A percentile compares a stretch with the other conserved stretches of the same genome.
Conservation (phyloP, 2,329 filamentous ascomycete species). For the Colletotrichum plurivorum region DNA sequence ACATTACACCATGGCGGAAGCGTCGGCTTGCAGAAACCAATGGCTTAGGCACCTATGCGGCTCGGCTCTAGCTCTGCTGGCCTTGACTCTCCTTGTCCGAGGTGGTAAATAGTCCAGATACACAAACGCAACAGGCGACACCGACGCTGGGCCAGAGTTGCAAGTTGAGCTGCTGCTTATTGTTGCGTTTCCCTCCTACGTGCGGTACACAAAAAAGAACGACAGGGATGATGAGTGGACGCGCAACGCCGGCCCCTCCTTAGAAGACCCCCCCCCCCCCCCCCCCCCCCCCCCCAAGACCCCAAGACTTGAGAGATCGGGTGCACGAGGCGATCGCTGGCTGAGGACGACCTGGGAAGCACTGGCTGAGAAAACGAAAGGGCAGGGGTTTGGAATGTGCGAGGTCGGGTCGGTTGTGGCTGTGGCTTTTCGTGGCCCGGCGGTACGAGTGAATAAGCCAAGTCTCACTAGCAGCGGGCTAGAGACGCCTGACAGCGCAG, state of each 20-base stretch:
- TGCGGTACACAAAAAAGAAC: background rate
- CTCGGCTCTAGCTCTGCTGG: background rate
- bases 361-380: slow-evolving; percentile 5
- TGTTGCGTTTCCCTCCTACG: no score
- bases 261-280: no score
- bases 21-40: slow-evolving; percentile 8
- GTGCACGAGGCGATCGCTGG: slow-evolving; percentile 39
- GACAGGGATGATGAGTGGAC: slow-evolving; percentile 24
- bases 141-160: slow-evolving; percentile 13
- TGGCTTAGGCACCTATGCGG: background rate
- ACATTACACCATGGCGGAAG: background rate
- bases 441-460: slow-evolving; percentile 18
- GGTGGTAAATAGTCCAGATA: no score
- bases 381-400: slow-evolving; percentile 8
- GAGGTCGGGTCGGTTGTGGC: slow-evolving; percentile 26
- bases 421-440: background rate
- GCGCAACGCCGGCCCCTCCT: slow-evolving; percentile 28
- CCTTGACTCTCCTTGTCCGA: no score
- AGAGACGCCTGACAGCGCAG: slow-evolving; percentile 28
- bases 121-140: slow-evolving; percentile 3
- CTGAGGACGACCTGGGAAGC: slow-evolving; percentile 27
- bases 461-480: slow-evolving; percentile 20
- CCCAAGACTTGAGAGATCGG: slow-evolving; percentile 26
- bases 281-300: no score
- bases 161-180: background rate